phyloP scores from a whole-genome alignment of 1,139 yeast species.

The Suhomyces anneliseae region DNA sequence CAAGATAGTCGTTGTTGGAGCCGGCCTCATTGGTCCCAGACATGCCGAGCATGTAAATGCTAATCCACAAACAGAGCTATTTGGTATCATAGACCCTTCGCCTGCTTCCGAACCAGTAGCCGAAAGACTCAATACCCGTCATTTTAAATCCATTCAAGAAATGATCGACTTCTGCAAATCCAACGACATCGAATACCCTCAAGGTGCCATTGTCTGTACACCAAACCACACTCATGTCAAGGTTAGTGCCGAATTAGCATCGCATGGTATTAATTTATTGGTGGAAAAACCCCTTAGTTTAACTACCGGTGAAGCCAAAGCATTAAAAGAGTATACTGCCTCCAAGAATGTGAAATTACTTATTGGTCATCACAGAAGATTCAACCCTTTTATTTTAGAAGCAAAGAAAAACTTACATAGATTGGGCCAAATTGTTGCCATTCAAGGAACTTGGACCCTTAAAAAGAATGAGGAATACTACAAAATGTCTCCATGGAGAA shows the following conservation, averaged over 20 bases:
- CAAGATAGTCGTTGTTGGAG: conserved; percentile 34
- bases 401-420: conserved; percentile 31
- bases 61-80: conserved; percentile 28
- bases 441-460: conserved; percentile 44
- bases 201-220: conserved; percentile 43
- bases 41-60: conserved; percentile 36
- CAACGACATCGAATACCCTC: conserved; percentile 23
- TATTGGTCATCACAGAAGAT: conserved; percentile 44
- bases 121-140: conserved; percentile 23
- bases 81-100: conserved; percentile 39
- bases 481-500: conserved; percentile 37
- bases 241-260: conserved; percentile 35
- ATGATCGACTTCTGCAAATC: conserved; percentile 30
- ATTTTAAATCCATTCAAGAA: conserved; percentile 28
- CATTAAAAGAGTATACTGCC: conserved; percentile 27
- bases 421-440: conserved; percentile 36
- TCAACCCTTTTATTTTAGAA: conserved; percentile 38
- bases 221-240: conserved; percentile 42
- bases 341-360: conserved; percentile 27
- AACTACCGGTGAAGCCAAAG: conserved; percentile 32
- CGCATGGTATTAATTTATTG: conserved; percentile 34
- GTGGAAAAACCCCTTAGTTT: conserved; percentile 42
- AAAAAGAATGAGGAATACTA: conserved; percentile 36
- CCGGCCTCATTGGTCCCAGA: conserved; percentile 45
- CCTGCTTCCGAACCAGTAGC: conserved; percentile 28